Conservation (phyloP, 2,329 filamentous ascomycete genomes). For the Verticillium dahliae region DNA sequence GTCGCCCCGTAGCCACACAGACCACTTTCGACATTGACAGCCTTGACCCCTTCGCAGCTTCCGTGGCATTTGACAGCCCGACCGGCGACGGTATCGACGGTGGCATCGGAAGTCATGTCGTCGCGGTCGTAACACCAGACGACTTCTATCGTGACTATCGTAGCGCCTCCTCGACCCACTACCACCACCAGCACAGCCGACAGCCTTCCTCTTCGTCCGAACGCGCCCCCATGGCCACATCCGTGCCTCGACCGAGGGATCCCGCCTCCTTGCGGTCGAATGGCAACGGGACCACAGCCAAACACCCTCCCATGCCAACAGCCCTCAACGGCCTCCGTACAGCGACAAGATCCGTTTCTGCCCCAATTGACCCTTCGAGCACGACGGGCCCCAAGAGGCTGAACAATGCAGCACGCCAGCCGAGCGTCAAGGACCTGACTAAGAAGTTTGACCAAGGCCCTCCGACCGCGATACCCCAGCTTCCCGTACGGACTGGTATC, state of each 20-base stretch:
- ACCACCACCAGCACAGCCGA: neutral
- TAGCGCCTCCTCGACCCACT: slow-evolving; percentile 16
- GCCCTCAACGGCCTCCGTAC: slow-evolving; percentile 33
- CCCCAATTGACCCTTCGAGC: slow-evolving; percentile 36
- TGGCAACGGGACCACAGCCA: slow-evolving; percentile 42
- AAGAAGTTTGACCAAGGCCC: slow-evolving; percentile 68
- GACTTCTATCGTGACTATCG: slow-evolving; percentile 48
- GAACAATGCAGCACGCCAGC: slow-evolving; percentile 33
- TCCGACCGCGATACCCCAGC: slow-evolving; percentile 23
- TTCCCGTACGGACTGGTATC: slow-evolving; percentile 24
- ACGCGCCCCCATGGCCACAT: slow-evolving; percentile 31
- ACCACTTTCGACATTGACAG: slow-evolving; percentile 9
- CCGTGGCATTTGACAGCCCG: slow-evolving; percentile 12
- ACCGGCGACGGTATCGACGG: slow-evolving; percentile 13
- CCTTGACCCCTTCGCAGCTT: slow-evolving; percentile 14
- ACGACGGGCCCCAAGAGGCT: slow-evolving; percentile 24
- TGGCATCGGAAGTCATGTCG: slow-evolving; percentile 23
- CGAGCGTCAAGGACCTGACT: slow-evolving; percentile 76
- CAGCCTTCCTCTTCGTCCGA: slow-evolving; percentile 9
- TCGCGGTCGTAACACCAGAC: slow-evolving; percentile 42
- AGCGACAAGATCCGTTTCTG: slow-evolving; percentile 47
- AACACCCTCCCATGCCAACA: slow-evolving; percentile 34
- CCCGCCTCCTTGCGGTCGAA: slow-evolving; percentile 41
- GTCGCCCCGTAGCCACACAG: slow-evolving; percentile 9
- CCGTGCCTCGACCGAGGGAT: slow-evolving; percentile 26